Base-by-base conservation (phyloP, 2,329 filamentous ascomycete genomes). In the Cytospora paraplurivora region DNA sequence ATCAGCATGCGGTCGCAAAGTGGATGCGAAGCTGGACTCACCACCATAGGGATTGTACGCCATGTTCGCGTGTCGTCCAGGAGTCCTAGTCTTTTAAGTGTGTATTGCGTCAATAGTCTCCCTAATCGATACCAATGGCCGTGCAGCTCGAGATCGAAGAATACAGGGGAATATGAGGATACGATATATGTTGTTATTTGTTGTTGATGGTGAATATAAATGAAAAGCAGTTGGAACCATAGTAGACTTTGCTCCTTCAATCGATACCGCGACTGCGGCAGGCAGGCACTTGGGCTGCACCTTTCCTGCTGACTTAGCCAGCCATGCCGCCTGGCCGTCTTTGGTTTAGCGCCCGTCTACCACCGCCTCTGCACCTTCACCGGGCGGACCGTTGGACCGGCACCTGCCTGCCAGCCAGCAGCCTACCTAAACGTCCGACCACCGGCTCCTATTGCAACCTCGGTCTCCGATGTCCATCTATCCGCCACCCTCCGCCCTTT, bases 11-110 rank as follows among this genome's bases (percentile, higher is more conserved):
- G 17, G 41, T 52, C 49, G 44, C 53, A 35, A 21, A 49, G 27
- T 12, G 38, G 15, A 12, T 27, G 47, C 11, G n/a, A 44, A 32
- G 15, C n/a, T 34, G 59, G 56, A 34, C 76, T 68, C 72, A 83
- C 81, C 81, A 77, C 83, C 83, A 67, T 87, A 87, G n/a, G 82
- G 83, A 71, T 86, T 85, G 74, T 86, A 87, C 19, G 84, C 77
- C 84, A 87, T 87, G 64, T 51, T 58, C 54, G 65, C 41, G 13
- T 17, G 27, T 13, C 13, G 41, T 37, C 41, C 62, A 66, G 50
- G 66, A 34, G 12, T 54, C 15, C 12, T 51, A 27, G 37, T 32
- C 35, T 47, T 47, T 19, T 38, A 27, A 33, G 34, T 15, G 15
- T 49, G 56, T 49, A 52, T 35, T 55, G 35, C 51, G 11, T 52